Percentiles rank a stretch among this genome's conserved stretches.
phyloP scores from a whole-genome alignment of 2,329 filamentous ascomycete genomes.

The Conoideocrella luteorostrata region DNA sequence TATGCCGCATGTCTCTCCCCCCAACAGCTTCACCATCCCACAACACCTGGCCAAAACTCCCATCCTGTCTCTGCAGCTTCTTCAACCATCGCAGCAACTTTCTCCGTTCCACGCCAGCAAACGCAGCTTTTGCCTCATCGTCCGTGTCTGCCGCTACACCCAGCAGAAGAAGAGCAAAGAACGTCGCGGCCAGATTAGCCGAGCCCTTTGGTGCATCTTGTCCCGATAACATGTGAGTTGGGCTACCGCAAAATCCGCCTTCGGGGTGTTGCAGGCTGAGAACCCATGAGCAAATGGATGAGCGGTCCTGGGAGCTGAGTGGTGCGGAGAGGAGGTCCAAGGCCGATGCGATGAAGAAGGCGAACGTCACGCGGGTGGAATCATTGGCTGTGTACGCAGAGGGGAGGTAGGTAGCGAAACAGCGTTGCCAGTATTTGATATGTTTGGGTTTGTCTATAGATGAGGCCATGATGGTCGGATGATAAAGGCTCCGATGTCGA shows the following conservation, averaged over 20 bases:
- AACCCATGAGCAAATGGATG: conserved; percentile 63
- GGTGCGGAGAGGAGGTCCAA: conserved; percentile 71
- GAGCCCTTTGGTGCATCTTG: conserved; percentile 39
- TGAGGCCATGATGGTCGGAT: conserved; percentile 12
- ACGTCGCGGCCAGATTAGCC: conserved; percentile 79
- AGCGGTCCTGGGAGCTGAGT: conserved; percentile 37
- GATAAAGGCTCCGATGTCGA: no score
- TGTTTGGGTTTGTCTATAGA: conserved; percentile 59
- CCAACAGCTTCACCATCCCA: conserved; percentile 58
- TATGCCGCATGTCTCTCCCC: conserved; percentile 79
- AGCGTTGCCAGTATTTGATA: conserved; percentile 88
- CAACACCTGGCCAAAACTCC: conserved; percentile 84
- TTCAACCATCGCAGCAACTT: conserved; percentile 69
- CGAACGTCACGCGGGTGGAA: conserved; percentile 82
- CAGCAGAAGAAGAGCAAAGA: conserved; percentile 76
- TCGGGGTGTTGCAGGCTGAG: conserved; percentile 77
- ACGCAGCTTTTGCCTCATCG: conserved; percentile 33
- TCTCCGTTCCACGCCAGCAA: conserved; percentile 59
- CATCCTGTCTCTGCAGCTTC: conserved; percentile 71
- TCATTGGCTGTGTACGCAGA: conserved; percentile 81
- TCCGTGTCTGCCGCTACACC: conserved; percentile 41
- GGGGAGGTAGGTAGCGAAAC: conserved; percentile 74
- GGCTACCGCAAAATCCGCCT: conserved; percentile 85
- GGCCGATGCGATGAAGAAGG: conserved; percentile 81
- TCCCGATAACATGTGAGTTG: conserved; percentile 47